Evolutionary conservation across 352 stramenopile genomes (phyloP).

Genomic region (Phytophthora pseudosyringae): DNA sequence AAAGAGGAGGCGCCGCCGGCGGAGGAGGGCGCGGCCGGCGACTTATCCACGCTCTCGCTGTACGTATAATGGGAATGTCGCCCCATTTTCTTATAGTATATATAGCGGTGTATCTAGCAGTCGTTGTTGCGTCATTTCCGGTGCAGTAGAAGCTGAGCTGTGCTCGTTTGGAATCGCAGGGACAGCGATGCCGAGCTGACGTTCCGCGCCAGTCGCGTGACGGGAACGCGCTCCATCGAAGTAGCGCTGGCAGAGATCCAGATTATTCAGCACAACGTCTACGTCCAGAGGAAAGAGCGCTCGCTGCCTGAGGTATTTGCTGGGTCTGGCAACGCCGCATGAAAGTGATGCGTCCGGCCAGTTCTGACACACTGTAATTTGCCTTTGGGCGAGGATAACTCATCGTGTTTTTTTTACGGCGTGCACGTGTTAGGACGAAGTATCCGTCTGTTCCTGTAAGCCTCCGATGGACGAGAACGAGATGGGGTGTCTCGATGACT

Average conservation of each 20-base stretch:
- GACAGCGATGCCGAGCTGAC: conserved; percentile 43
- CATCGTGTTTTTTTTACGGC: background rate
- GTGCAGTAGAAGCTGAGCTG: conserved; percentile 12
- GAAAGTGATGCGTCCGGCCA: background rate
- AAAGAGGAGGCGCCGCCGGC: conserved; percentile 27
- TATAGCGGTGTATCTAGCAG: conserved; percentile 6
- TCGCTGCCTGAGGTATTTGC: conserved; percentile 48
- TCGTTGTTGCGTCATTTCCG: background rate
- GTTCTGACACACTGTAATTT: background rate
- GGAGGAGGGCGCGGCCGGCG: conserved; percentile 22
- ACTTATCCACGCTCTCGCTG: conserved; percentile 28
- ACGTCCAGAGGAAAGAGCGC: conserved; percentile 73
- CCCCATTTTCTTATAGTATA: background rate
- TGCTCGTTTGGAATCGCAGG: conserved; percentile 27
- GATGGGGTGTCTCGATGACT: conserved; percentile 75
- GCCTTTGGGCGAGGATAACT: conserved; percentile 5
- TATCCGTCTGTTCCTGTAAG: conserved; percentile 65
- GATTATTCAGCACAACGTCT: conserved; percentile 76
- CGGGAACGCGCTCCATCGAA: conserved; percentile 70
- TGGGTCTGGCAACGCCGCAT: background rate
- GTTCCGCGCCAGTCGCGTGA: conserved; percentile 62
- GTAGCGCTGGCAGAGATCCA: conserved; percentile 74
- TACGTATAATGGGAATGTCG: conserved; percentile 23
- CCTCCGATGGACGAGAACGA: conserved; percentile 39
- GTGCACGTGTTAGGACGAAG: conserved; percentile 59